Percentiles rank a stretch among this genome's conserved stretches.
These are phyloP conservation scores for Geranomyces variabilis DNA, from an alignment of 192 early-diverging fungal genomes.

Conservation along the genomic window DNA sequence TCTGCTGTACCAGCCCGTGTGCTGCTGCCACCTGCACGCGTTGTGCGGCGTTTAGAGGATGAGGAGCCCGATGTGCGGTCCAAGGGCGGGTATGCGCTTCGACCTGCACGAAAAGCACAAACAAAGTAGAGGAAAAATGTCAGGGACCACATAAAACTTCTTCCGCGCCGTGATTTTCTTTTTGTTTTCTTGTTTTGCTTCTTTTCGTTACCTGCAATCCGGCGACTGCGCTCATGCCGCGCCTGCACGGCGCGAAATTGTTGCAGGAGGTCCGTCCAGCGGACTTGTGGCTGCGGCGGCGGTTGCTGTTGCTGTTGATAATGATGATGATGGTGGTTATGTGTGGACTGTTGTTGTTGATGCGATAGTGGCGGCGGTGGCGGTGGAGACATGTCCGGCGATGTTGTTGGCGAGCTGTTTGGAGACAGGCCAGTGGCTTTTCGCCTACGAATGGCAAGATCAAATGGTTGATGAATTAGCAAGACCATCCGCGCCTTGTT, in stretches of 20 bases:
- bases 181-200: no score
- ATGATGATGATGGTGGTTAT: no score
- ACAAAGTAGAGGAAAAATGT: no score
- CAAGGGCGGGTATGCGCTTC: no score
- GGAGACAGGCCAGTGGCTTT: not conserved
- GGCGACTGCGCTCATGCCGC: slow-evolving; percentile 73
- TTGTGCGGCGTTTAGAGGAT: no score
- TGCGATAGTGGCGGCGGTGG: slow-evolving; percentile 2
- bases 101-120: no score
- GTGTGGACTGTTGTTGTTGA: not conserved
- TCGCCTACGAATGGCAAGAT: not conserved
- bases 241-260: slow-evolving; percentile 77
- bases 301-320: not conserved
- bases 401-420: not conserved
- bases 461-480: not conserved
- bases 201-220: slow-evolving; percentile 38
- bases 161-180: no score
- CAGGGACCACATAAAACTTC: no score
- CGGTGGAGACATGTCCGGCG: not conserved
- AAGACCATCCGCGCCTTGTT: no score
- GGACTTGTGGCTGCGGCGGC: slow-evolving; percentile 22
- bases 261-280: slow-evolving; percentile 70
- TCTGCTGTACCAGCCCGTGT: no score
- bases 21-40: no score
- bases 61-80: no score